phyloP scores from a whole-genome alignment of 208 protist species.

The Crithidia bombi region DNA sequence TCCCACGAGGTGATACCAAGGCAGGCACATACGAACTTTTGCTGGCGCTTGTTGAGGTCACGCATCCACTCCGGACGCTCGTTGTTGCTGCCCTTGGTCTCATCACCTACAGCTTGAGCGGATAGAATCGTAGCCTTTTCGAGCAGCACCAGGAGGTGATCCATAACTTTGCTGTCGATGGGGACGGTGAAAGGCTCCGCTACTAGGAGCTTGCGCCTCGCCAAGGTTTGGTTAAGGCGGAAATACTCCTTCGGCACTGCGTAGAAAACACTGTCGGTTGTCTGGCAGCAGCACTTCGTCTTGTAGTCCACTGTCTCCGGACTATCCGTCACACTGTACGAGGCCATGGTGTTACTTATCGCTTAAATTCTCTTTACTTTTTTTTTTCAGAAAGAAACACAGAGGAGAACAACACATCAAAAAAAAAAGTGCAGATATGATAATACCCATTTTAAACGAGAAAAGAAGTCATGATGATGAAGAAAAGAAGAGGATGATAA shows the following conservation, averaged over 20 bases:
- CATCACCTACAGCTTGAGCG: conserved; percentile 55
- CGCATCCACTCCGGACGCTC: conserved; percentile 74
- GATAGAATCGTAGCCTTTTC: conserved; percentile 82
- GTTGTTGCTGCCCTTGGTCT: conserved; percentile 44
- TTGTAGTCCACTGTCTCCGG: conserved; percentile 82
- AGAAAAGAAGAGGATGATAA: no score
- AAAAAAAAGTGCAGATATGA: no score
- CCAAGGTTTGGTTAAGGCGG: conserved; percentile 57
- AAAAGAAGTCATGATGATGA: no score
- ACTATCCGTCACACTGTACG: conserved; percentile 72
- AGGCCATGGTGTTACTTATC: conserved; percentile 37
- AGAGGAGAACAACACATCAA: no score
- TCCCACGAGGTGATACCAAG: conserved; percentile 82
- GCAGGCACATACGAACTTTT: conserved; percentile 78
- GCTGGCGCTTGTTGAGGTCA: conserved; percentile 75
- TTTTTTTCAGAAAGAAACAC: no score
- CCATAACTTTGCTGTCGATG: conserved; percentile 52
- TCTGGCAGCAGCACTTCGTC: conserved; percentile 81
- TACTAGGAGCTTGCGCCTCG: conserved; percentile 61
- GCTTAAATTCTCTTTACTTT: not conserved
- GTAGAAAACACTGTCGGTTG: conserved; percentile 76
- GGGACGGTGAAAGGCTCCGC: conserved; percentile 75
- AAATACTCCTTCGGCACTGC: conserved; percentile 85
- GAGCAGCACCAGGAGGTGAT: conserved; percentile 63
- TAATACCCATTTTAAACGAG: no score